Conservation (phyloP, 1,284 basidiomycete genomes). For the Neonothopanus nambi region DNA sequence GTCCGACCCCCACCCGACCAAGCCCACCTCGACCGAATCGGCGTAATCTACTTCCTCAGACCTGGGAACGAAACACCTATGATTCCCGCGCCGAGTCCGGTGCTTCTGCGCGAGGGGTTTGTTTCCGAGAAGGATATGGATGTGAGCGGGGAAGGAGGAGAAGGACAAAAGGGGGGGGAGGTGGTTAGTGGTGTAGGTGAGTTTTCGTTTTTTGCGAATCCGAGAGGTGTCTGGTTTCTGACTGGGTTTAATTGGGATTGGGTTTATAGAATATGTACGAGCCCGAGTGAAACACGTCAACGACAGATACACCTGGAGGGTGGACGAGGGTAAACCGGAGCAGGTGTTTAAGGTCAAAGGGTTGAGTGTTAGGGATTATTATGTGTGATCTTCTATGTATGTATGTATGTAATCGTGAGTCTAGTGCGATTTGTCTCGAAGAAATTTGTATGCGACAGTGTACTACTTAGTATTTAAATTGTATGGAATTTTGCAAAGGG, state of each 20-base stretch:
- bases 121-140: too few relatives aligned
- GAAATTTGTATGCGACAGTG: too few relatives aligned
- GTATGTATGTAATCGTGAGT: too few relatives aligned
- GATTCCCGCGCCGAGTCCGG: constrained; percentile 24
- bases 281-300: constrained; percentile 19
- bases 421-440: too few relatives aligned
- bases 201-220: not conserved
- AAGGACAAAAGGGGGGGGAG: constrained; percentile 4
- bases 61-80: constrained; percentile 25
- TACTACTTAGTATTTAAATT: too few relatives aligned
- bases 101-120: constrained; percentile 24
- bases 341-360: too few relatives aligned
- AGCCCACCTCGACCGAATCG: constrained; percentile 23
- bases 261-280: constrained; percentile 18
- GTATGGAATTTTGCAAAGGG: too few relatives aligned
- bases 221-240: not conserved
- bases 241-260: too few relatives aligned
- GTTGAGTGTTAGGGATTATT: too few relatives aligned
- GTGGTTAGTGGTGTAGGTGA: constrained; percentile 16
- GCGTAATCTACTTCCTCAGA: constrained; percentile 26
- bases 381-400: too few relatives aligned
- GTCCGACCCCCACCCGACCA: constrained; percentile 52
- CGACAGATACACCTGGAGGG: too few relatives aligned
- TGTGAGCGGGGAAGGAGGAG: constrained; percentile 19
- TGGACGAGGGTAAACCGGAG: too few relatives aligned